Conservation (phyloP, 371 early-diverging fungal genomes). For the Thermomucor indicae-seudaticae region DNA sequence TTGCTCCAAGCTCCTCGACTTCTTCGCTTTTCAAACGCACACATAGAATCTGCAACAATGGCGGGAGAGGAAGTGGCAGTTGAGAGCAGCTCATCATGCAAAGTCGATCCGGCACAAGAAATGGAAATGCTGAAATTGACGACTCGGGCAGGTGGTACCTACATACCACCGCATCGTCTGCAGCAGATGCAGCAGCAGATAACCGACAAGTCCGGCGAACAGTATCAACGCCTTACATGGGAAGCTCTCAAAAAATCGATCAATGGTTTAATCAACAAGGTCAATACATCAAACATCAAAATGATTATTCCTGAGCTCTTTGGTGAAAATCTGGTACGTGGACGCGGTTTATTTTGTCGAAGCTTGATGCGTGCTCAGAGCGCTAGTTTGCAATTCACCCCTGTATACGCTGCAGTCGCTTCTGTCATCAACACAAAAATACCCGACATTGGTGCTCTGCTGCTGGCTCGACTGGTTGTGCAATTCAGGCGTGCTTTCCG, state of each 20-base stretch:
- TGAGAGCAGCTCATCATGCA: too few species aligned
- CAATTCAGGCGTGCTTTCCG: constrained; percentile 91
- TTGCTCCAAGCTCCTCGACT: too few species aligned
- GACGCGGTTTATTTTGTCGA: constrained; percentile 88
- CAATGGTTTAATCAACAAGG: constrained; percentile 95
- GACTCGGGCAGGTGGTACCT: constrained; percentile 75
- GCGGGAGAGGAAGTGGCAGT: too few species aligned
- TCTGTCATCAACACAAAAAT: constrained; percentile 93
- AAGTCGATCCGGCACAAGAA: constrained; percentile 15
- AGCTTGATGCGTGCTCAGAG: constrained; percentile 93
- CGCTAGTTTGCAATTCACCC: constrained; percentile 85
- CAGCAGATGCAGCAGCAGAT: constrained; percentile 79
- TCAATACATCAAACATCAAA: constrained; percentile 88
- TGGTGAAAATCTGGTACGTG: constrained; percentile 89
- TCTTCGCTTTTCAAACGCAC: too few species aligned
- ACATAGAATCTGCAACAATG: too few species aligned
- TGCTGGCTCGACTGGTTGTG: constrained; percentile 77
- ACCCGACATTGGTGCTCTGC: constrained; percentile 88
- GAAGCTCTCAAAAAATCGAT: constrained; percentile 93
- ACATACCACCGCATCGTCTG: constrained; percentile 89
- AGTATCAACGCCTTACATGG: constrained; percentile 91
- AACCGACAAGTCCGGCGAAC: constrained; percentile 67
- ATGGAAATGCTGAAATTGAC: constrained; percentile 23
- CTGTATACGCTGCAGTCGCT: constrained; percentile 87
- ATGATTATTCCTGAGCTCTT: constrained; percentile 88